phyloP scores from a whole-genome alignment of 1,284 basidiomycete genomes.

The Ustilago lituana region DNA sequence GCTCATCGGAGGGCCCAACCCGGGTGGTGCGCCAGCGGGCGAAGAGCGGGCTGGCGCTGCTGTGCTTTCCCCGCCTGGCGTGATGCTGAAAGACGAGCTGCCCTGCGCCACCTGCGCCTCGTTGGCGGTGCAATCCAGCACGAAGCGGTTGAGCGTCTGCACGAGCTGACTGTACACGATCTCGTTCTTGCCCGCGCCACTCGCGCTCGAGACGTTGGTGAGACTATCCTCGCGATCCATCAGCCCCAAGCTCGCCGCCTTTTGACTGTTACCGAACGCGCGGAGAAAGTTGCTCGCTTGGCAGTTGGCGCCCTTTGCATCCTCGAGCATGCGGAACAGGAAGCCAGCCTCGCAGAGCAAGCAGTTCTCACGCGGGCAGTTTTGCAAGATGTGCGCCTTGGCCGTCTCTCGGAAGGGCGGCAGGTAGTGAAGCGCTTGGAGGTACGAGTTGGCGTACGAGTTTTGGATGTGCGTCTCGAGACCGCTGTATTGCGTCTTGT shows the following conservation, averaged over 20 bases:
- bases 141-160: constrained; percentile 92
- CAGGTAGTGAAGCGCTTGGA: constrained; percentile 89
- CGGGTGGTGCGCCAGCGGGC: constrained; percentile 34
- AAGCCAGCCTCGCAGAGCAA: constrained; percentile 95
- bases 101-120: constrained; percentile 32
- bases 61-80: too few relatives aligned
- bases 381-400: constrained; percentile 84
- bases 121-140: constrained; percentile 73
- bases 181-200: constrained; percentile 30
- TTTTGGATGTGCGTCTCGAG: constrained; percentile 97
- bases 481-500: constrained; percentile 81
- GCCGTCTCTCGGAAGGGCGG: constrained; percentile 81
- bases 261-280: constrained; percentile 79
- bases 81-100: not conserved
- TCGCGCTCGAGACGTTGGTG: constrained; percentile 71
- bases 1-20: constrained; percentile 35
- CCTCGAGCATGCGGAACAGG: constrained; percentile 92
- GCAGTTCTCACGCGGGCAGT: constrained; percentile 86
- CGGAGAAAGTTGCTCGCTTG: constrained; percentile 97
- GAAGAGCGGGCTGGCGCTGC: constrained; percentile 12
- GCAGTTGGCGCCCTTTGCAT: constrained; percentile 91
- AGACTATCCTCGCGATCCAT: constrained; percentile 80
- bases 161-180: constrained; percentile 81
- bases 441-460: constrained; percentile 92
- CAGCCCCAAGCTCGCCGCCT: constrained; percentile 85